Evolutionary conservation across 2,329 filamentous ascomycete genomes (phyloP).

Genomic region (Simplicillium sp.): DNA sequence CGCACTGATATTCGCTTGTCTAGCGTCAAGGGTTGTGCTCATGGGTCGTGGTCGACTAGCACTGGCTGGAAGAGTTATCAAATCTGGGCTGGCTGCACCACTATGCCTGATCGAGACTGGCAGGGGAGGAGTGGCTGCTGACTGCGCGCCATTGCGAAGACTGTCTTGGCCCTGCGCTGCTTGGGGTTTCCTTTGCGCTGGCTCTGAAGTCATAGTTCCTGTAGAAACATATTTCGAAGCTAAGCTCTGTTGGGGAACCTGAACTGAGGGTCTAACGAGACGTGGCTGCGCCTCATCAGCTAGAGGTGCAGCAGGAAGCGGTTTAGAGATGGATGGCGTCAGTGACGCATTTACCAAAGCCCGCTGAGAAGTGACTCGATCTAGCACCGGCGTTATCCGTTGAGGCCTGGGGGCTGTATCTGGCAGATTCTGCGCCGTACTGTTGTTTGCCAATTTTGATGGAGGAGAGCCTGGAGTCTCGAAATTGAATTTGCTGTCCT

Average conservation of each 20-base stretch:
- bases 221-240: constrained; percentile 39
- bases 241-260: constrained; percentile 4
- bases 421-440: constrained; percentile 66
- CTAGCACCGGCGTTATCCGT: not conserved
- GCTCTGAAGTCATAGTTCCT: constrained; percentile 64
- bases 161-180: no score
- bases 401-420: constrained; percentile 62
- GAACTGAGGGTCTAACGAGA: constrained; percentile 13
- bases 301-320: not conserved
- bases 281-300: not conserved
- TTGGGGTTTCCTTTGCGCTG: constrained; percentile 14
- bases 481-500: constrained; percentile 78
- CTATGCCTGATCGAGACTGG: not conserved
- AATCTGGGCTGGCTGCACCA: not conserved
- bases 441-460: constrained; percentile 42
- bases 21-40: constrained; percentile 65
- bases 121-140: constrained; percentile 1
- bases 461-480: constrained; percentile 41
- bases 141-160: not conserved
- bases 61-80: not conserved
- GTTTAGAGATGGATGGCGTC: constrained; percentile 4
- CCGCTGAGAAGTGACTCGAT: constrained; percentile 4
- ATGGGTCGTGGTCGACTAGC: constrained; percentile 55
- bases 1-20: no score
- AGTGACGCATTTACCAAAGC: constrained; percentile 8